Conservation (phyloP, 2,329 filamentous ascomycete species). For the Emergomyces pasteurianus region DNA sequence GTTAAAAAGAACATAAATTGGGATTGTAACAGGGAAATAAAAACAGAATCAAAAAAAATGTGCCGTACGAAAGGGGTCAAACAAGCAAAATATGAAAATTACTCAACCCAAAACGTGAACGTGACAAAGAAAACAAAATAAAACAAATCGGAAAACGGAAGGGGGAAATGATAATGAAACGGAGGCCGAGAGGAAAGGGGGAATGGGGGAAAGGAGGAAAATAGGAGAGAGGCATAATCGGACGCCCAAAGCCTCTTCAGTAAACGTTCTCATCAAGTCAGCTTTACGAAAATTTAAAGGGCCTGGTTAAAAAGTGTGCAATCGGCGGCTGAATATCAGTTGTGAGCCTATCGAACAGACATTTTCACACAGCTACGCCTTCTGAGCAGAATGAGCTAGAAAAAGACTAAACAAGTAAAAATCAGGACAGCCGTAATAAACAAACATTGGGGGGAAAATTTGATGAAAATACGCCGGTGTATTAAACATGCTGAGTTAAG, state of each 20-base stretch:
- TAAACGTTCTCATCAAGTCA: background rate
- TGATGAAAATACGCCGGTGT: slow-evolving; percentile 5
- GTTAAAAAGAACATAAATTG: background rate
- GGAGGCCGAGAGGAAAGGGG: background rate
- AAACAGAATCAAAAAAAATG: background rate
- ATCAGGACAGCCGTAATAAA: slow-evolving; percentile 1
- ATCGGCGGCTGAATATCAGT: background rate
- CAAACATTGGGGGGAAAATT: background rate
- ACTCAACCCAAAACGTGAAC: background rate
- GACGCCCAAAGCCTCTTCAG: background rate
- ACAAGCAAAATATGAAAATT: slow-evolving; percentile 1
- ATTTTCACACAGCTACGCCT: background rate
- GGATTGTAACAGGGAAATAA: too few species aligned
- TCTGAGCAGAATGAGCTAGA: background rate
- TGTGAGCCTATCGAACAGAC: background rate
- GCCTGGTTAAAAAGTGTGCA: background rate
- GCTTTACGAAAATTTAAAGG: background rate
- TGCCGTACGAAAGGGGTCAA: background rate
- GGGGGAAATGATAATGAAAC: background rate
- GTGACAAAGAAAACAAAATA: background rate
- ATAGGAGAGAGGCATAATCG: background rate
- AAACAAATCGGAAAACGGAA: background rate
- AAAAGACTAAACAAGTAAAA: background rate
- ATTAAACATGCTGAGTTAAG: slow-evolving; percentile 5
- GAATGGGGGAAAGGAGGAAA: background rate